phyloP scores from a whole-genome alignment of 768 basidiomycete genomes.

The Leccinum ochraceum region DNA sequence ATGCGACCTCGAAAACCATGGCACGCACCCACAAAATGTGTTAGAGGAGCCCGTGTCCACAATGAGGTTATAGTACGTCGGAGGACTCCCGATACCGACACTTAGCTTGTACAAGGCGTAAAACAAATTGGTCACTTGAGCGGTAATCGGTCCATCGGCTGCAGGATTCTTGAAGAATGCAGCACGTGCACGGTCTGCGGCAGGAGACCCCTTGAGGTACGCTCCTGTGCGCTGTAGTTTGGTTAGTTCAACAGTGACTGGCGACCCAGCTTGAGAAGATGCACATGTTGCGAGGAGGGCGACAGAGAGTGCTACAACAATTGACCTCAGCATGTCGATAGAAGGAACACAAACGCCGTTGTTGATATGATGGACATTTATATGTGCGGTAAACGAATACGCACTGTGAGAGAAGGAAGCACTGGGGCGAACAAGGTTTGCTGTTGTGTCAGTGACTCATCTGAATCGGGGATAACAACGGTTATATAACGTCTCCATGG shows the following conservation, averaged over 20 bases:
- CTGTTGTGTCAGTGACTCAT: too few species aligned
- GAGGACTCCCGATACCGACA: constrained; percentile 29
- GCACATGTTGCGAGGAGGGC: constrained; percentile 9
- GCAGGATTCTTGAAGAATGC: constrained; percentile 6
- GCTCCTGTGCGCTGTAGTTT: constrained; percentile 14
- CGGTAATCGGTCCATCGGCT: constrained; percentile 6
- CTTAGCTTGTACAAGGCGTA: constrained; percentile 21
- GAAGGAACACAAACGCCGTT: background rate
- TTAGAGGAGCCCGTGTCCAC: constrained; percentile 37
- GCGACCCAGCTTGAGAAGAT: constrained; percentile 4
- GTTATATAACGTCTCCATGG: background rate
- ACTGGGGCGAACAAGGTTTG: background rate
- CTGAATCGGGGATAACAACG: background rate
- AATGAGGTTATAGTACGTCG: constrained; percentile 30
- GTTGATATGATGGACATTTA: background rate
- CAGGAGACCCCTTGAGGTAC: constrained; percentile 19
- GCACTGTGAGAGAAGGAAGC: constrained; percentile 2
- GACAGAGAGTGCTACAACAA: constrained; percentile 4
- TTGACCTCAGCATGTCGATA: constrained; percentile 14
- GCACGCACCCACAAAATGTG: constrained; percentile 27
- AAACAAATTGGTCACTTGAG: constrained; percentile 14
- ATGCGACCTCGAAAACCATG: background rate
- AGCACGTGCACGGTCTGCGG: constrained; percentile 21
- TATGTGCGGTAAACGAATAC: constrained; percentile 3
- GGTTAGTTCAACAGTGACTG: constrained; percentile 10